Conservation (phyloP, 345 rosid species). For the Combretum micranthum region DNA sequence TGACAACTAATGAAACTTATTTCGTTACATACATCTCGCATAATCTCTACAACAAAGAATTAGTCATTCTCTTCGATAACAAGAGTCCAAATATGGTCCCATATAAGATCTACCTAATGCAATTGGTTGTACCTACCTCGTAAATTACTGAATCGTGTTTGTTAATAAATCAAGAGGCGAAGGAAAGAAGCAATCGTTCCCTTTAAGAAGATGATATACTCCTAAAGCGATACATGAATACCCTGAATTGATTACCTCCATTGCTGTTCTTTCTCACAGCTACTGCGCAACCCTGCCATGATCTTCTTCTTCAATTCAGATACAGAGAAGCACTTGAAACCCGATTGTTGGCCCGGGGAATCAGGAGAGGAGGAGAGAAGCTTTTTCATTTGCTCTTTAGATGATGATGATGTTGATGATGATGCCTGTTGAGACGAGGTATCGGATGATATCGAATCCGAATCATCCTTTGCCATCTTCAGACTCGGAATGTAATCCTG, state of each 20-base stretch:
- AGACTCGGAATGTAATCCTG: conserved; percentile 86
- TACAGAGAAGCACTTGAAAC: conserved; percentile 80
- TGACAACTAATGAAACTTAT: not conserved
- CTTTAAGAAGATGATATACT: not conserved
- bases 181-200: too few relatives aligned
- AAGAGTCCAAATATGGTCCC: too few relatives aligned
- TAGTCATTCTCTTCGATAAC: not conserved
- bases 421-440: conserved; percentile 36
- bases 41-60: not conserved
- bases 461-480: conserved; percentile 45
- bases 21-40: not conserved
- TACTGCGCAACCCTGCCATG: conserved; percentile 71
- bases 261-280: conserved; percentile 70
- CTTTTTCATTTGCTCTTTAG: conserved; percentile 48
- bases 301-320: conserved; percentile 89
- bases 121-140: too few relatives aligned
- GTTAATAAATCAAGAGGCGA: too few relatives aligned
- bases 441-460: conserved; percentile 42
- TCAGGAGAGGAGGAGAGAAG: conserved; percentile 36
- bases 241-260: conserved; percentile 56
- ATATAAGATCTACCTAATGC: too few relatives aligned
- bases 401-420: too few relatives aligned
- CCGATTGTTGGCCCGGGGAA: conserved; percentile 32
- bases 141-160: too few relatives aligned
- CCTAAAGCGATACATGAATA: not conserved